phyloP scores from a whole-genome alignment of 2,329 filamentous ascomycete species.

The Pleoardoris graminearum region DNA sequence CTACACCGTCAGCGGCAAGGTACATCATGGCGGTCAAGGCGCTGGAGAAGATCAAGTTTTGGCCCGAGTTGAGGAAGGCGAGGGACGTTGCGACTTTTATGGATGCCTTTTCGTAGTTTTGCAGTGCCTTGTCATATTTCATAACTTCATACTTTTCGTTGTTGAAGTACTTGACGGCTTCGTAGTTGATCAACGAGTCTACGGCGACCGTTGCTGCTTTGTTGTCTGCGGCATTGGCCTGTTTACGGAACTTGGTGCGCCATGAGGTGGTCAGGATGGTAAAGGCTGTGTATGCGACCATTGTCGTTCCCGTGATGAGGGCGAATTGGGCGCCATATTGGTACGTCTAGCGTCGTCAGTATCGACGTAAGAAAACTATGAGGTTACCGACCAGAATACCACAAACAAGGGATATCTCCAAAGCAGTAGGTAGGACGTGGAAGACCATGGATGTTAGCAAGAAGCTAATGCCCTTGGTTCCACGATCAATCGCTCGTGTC shows the following conservation, averaged over 20 bases:
- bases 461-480: slow-evolving; percentile 98
- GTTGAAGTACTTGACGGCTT: slow-evolving; percentile 99
- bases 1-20: slow-evolving; percentile 86
- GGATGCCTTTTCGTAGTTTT: slow-evolving; percentile 86
- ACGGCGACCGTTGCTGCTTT: slow-evolving; percentile 92
- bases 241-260: slow-evolving; percentile 93
- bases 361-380: not conserved
- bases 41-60: slow-evolving; percentile 95
- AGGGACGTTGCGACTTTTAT: slow-evolving; percentile 97
- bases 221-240: slow-evolving; percentile 96
- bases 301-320: slow-evolving; percentile 84
- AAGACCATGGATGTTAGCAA: slow-evolving; percentile 98
- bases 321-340: slow-evolving; percentile 94
- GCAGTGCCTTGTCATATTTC: slow-evolving; percentile 84
- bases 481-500: slow-evolving; percentile 91
- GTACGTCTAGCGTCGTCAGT: slow-evolving; percentile 64
- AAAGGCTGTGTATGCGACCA: slow-evolving; percentile 94
- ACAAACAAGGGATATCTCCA: slow-evolving; percentile 95
- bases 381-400: slow-evolving; percentile 71
- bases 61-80: slow-evolving; percentile 88
- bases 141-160: slow-evolving; percentile 94
- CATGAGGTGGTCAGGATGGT: slow-evolving; percentile 96
- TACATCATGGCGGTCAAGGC: slow-evolving; percentile 99
- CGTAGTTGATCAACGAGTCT: slow-evolving; percentile 97
- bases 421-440: slow-evolving; percentile 87